Base-by-base conservation (phyloP, 1,139 yeast genomes). In the Yamadazyma triangularis region DNA sequence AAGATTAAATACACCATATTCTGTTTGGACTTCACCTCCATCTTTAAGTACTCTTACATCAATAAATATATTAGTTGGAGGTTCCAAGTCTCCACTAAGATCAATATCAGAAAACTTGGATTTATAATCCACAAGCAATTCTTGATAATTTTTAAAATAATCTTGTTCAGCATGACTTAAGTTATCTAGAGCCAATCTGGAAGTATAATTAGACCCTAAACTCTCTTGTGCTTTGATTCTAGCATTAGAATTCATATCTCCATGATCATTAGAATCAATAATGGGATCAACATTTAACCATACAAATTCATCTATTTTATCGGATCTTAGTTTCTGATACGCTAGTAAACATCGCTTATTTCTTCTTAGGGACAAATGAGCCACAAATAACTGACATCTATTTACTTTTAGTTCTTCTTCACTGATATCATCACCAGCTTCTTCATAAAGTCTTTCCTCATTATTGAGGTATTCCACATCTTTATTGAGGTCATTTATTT, bases 1-100 rank as follows among this genome's bases (percentile, higher is more conserved):
- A 45, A 91, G 62, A 46, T 89, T 89, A 61, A 91, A 88, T 6
- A 88, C 95, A 19, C 98, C 98, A 47, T 91, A 91, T 53, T 91
- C 98, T 0, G 98, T 91, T 51, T 89, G 96, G 24, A 91, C 88
- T 51, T 91, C 97, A 2, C 98, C 98, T 0, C 96, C 97, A 49
- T 91, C 95, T 48, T 84, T 84, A 33, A 91, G 59, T 8, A 91
- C 97, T 33, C 98, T 64, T 3, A 91, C 97, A 50, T 91, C 98
- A 9, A 91, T 84, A 47, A 89, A 91, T 25, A 91, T 83, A 45
- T 87, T 94, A 18, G 75, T 75, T 1, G 98, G 98, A 0, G 98
- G 98, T 24, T 77, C 86, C 44, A 91, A 56, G 19, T 86, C 78
- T 0, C 97, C 97, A 16, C 91, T 76, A 24, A 91, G 62, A 49